Base-by-base conservation (phyloP, 164 flowering plant genomes). In the Protea cynaroides region DNA sequence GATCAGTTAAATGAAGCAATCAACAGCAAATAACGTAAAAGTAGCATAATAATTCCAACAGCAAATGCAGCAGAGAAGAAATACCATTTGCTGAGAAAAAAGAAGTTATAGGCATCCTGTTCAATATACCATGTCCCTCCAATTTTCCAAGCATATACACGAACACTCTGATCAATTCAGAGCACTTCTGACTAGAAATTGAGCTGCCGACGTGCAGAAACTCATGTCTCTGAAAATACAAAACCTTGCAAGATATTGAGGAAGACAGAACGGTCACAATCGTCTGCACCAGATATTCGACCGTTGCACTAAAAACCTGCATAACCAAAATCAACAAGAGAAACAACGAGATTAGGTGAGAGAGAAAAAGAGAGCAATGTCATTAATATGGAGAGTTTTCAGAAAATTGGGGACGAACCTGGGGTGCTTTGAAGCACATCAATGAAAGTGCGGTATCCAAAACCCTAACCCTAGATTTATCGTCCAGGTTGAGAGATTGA, bases 401-500 rank as follows among this genome's bases (percentile, higher is more conserved):
- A 34, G 24, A 61, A 59, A 3, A 56, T 7, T 49, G 22, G 58
- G 22, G 8, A 66, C 67, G 19, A 44, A 82, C 88, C 78, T 82
- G 81, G 1, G 94, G 83, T 18, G 86, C 78, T 36, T 72, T 79
- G 84, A 83, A 84, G 78, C 89, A 75, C 84, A 88, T 75, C 64
- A 82, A 77, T 18, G 94, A 86, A 12, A 90, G 81, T 6, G 86
- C 89, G 13, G 92, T 69, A 70, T 86, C 86, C 76, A 88, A 75
- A 78, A 88, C 76, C 78, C 78, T 73, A 82, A 80, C 76, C 65
- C 81, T 66, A 65, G 86, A 71, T 25, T 61, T 43, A 8, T 69
- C 72, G 34, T 51, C 68, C 64, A 71, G 74, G 70, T 85, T 84
- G 56, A 88, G 81, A 25, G 87, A 77, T 37, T 67, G 78, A 66